Percentiles rank a stretch among this genome's conserved stretches.
Conservation (phyloP, 176 grass and related monocot genomes). For the Aegilops longissima region DNA sequence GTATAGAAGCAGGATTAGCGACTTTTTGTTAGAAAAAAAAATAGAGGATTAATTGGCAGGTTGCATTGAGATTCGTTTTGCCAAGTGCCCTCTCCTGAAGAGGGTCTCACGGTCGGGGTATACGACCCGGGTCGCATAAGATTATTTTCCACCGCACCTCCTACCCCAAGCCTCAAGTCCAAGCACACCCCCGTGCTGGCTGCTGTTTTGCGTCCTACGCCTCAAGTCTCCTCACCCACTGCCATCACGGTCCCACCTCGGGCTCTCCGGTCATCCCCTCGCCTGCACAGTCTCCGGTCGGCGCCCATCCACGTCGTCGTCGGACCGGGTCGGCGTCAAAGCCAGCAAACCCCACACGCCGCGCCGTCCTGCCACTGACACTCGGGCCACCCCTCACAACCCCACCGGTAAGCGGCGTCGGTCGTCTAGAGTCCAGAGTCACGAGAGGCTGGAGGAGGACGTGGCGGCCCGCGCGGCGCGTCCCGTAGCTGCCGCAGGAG, state of each 20-base stretch:
- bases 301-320: not conserved
- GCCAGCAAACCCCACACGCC: not conserved
- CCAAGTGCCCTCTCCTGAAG: too few species aligned
- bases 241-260: not conserved
- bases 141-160: too few species aligned
- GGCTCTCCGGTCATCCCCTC: not conserved
- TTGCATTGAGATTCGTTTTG: too few species aligned
- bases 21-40: too few species aligned
- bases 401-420: not conserved
- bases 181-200: not conserved
- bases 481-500: not conserved
- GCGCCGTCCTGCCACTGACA: not conserved
- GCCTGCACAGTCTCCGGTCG: not conserved
- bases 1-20: too few species aligned
- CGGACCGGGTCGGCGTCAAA: not conserved
- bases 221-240: not conserved
- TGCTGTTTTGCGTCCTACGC: not conserved
- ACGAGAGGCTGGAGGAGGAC: not conserved
- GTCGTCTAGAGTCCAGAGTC: accelerated
- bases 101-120: too few species aligned
- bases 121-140: too few species aligned
- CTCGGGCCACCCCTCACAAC: accelerated
- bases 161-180: too few species aligned
- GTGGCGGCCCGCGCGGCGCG: not conserved
- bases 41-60: too few species aligned